Conservation (phyloP, 1,284 basidiomycete species). For the Ustilago lituana region DNA sequence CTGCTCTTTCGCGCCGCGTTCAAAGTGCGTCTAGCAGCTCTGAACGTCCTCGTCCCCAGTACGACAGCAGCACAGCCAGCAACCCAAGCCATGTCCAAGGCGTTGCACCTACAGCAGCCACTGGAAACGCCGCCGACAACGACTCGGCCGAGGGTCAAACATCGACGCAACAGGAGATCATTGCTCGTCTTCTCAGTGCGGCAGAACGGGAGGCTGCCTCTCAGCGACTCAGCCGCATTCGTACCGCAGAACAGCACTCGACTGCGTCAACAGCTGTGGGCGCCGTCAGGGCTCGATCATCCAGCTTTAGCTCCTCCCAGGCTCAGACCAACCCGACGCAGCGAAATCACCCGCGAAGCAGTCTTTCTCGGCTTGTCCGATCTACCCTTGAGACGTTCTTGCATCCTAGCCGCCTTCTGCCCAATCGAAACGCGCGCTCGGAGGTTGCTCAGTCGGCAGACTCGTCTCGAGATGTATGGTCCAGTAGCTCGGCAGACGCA, state of each 20-base stretch:
- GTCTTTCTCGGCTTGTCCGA: slow-evolving; percentile 30
- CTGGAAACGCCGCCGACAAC: not conserved
- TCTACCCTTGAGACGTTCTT: slow-evolving; percentile 27
- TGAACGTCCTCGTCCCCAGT: not conserved
- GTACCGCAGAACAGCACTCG: slow-evolving; percentile 8
- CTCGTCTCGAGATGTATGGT: slow-evolving; percentile 8
- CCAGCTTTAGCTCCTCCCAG: slow-evolving; percentile 7
- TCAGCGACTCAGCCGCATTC: slow-evolving; percentile 11
- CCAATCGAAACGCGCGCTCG: slow-evolving; percentile 9
- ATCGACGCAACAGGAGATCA: slow-evolving; percentile 38
- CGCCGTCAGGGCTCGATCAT: slow-evolving; percentile 5
- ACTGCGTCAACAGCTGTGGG: not conserved
- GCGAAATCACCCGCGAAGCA: slow-evolving; percentile 13
- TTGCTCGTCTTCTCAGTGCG: slow-evolving; percentile 26
- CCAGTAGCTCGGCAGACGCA: not conserved
- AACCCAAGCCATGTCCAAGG: not conserved
- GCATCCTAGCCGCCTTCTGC: slow-evolving; percentile 34
- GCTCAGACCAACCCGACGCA: slow-evolving; percentile 1
- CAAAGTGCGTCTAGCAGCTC: slow-evolving; percentile 18
- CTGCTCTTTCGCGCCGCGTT: slow-evolving; percentile 25
- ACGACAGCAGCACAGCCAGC: not conserved
- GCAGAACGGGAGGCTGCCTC: slow-evolving; percentile 32
- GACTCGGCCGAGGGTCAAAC: not conserved
- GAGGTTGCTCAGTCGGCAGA: not conserved
- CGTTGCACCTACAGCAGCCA: not conserved